Evolutionary conservation across 441 rosid genomes (phyloP).

Genomic region (Cnidoscolus chayamansa): DNA sequence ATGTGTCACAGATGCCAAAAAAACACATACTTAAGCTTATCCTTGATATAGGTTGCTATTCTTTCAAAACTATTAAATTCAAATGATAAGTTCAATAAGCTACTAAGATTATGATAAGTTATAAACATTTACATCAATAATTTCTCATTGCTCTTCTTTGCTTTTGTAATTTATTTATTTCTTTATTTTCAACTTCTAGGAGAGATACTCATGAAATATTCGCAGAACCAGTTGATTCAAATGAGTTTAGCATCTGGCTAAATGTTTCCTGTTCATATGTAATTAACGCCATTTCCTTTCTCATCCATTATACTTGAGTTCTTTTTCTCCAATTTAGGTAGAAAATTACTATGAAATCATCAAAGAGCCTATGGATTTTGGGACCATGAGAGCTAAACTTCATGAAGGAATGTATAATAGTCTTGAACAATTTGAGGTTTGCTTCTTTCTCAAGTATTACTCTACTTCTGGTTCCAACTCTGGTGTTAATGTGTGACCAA

Average conservation of each 20-base stretch:
- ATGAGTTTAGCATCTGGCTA: constrained; percentile 39
- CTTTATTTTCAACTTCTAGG: constrained; percentile 28
- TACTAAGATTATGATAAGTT: background rate
- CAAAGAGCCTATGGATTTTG: constrained; percentile 73
- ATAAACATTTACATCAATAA: background rate
- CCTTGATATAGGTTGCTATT: constrained; percentile 45
- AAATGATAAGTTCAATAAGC: background rate
- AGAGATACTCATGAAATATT: constrained; percentile 60
- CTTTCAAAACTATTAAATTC: constrained; percentile 1
- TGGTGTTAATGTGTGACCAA: background rate
- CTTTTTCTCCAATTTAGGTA: constrained; percentile 36
- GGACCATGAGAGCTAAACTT: constrained; percentile 81
- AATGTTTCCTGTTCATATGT: constrained; percentile 9
- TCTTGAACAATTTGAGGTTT: constrained; percentile 64
- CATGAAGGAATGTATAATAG: constrained; percentile 66
- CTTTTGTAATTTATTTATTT: background rate
- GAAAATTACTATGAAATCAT: constrained; percentile 55
- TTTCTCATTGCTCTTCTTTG: background rate
- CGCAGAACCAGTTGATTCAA: constrained; percentile 53
- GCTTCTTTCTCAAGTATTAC: constrained; percentile 19
- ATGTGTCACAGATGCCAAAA: constrained; percentile 33
- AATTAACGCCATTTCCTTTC: constrained; percentile 5
- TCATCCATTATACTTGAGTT: constrained; percentile 10
- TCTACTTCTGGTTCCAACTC: background rate
- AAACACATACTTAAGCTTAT: constrained; percentile 41